A percentile compares a stretch with the other conserved stretches of the same genome.
These are phyloP conservation scores for Vitis riparia DNA, from an alignment of 164 flowering plant species.

Conservation along the genomic window DNA sequence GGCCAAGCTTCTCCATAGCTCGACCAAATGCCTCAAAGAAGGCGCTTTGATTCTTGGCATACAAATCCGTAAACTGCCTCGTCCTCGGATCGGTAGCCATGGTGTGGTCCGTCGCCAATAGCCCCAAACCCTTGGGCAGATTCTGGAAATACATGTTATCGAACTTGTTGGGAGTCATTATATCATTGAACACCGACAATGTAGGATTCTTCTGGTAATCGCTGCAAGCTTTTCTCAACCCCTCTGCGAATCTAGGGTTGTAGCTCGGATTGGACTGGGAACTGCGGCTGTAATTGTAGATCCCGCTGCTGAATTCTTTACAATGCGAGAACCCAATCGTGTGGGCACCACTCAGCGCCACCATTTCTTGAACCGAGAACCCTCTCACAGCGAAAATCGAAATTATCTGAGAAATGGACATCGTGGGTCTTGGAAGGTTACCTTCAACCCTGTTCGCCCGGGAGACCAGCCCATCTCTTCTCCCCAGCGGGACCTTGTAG, in stretches of 20 bases:
- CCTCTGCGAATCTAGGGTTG: slow-evolving; percentile 47
- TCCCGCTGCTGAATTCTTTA: slow-evolving; percentile 46
- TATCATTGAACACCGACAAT: slow-evolving; percentile 64
- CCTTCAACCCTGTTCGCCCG: slow-evolving; percentile 34
- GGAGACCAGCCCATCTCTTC: slow-evolving; percentile 52
- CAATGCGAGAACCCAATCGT: slow-evolving; percentile 85
- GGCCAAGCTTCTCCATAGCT: slow-evolving; percentile 70
- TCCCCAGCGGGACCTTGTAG: slow-evolving; percentile 55
- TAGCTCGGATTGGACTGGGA: slow-evolving; percentile 36
- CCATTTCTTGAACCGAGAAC: slow-evolving; percentile 56
- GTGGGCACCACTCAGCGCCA: slow-evolving; percentile 74
- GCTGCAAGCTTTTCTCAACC: slow-evolving; percentile 45
- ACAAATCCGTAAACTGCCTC: slow-evolving; percentile 38
- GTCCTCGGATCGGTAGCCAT: slow-evolving; percentile 46
- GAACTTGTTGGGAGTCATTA: slow-evolving; percentile 66
- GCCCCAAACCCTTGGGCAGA: slow-evolving; percentile 59
- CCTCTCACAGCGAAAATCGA: slow-evolving; percentile 37
- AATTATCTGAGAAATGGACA: slow-evolving; percentile 39
- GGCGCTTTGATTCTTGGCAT: slow-evolving; percentile 40
- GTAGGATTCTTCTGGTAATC: slow-evolving; percentile 46
- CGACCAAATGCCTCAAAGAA: slow-evolving; percentile 57
- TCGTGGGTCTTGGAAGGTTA: slow-evolving; percentile 47
- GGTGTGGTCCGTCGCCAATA: slow-evolving; percentile 53
- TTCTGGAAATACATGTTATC: slow-evolving; percentile 70
- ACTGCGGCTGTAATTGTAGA: slow-evolving; percentile 39